A percentile compares a stretch with the other conserved stretches of the same genome.
These are phyloP conservation scores for Boletus rex-veris DNA, from an alignment of 768 basidiomycete genomes.

Conservation along the genomic window DNA sequence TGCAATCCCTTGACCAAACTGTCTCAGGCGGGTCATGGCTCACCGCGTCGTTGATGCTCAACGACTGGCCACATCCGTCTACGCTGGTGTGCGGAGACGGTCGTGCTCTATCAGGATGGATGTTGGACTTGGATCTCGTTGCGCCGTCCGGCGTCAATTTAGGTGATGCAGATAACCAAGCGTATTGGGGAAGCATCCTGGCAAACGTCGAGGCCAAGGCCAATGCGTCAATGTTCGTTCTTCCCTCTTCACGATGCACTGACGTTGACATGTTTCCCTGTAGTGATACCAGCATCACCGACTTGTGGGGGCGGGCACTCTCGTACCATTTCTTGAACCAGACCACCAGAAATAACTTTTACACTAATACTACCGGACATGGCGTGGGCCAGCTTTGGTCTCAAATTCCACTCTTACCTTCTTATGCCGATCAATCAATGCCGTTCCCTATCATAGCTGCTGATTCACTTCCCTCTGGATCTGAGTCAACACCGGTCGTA, in stretches of 20 bases:
- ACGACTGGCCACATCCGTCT: conserved; percentile 55
- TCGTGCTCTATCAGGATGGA: conserved; percentile 47
- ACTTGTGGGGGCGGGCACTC: conserved; percentile 61
- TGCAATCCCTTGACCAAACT: not conserved
- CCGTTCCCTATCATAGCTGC: conserved; percentile 70
- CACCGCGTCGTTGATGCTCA: conserved; percentile 58
- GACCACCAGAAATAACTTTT: conserved; percentile 56
- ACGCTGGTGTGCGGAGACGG: conserved; percentile 61
- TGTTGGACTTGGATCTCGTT: conserved; percentile 53
- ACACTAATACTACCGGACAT: conserved; percentile 54
- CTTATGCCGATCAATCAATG: conserved; percentile 45
- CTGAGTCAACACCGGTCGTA: conserved; percentile 40
- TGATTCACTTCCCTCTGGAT: conserved; percentile 48
- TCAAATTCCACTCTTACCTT: conserved; percentile 45
- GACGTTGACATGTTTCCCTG: not conserved
- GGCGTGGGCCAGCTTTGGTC: conserved; percentile 77
- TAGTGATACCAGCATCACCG: conserved; percentile 63
- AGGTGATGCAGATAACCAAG: conserved; percentile 44
- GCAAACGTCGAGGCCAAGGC: conserved; percentile 57
- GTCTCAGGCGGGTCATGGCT: conserved; percentile 63
- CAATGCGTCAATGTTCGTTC: conserved; percentile 47
- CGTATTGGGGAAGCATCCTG: conserved; percentile 52
- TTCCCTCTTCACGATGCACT: not conserved
- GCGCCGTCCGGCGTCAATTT: conserved; percentile 51
- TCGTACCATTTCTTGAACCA: conserved; percentile 73